phyloP scores from a whole-genome alignment of 2,329 filamentous ascomycete genomes.

The Alternaria ethzedia region DNA sequence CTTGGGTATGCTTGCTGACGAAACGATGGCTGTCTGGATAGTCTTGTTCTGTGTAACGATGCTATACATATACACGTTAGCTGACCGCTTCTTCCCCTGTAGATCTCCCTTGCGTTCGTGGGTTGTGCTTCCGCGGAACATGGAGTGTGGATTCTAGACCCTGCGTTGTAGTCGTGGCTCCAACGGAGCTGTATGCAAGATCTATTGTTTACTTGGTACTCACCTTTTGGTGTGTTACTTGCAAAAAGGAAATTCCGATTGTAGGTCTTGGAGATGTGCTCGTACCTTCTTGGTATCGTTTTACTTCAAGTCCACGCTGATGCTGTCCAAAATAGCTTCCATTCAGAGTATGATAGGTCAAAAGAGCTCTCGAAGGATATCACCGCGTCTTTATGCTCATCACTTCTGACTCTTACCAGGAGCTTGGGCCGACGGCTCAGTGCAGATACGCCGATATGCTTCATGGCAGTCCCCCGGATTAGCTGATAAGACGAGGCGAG shows the following conservation, averaged over 20 bases:
- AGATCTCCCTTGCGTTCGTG: background rate
- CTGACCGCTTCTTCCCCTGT: conserved; percentile 11
- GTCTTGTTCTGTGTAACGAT: background rate
- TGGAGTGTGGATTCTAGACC: background rate
- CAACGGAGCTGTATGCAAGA: background rate
- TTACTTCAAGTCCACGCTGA: background rate
- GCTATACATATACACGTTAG: conserved; percentile 12
- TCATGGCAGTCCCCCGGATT: background rate
- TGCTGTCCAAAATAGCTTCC: background rate
- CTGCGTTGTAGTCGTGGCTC: background rate
- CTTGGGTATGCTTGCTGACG: background rate
- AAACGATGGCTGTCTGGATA: background rate
- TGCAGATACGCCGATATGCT: conserved; percentile 1
- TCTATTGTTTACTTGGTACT: background rate
- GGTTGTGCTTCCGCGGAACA: background rate
- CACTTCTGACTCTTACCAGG: background rate
- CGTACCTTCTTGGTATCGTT: background rate
- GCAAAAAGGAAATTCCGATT: background rate
- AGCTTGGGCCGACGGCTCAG: background rate
- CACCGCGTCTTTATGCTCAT: background rate
- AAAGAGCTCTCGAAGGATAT: background rate
- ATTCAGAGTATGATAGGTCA: background rate
- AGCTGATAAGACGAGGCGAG: background rate
- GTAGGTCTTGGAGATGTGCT: background rate
- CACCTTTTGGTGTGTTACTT: background rate